Conservation (phyloP, 805 yeast species). For the Barnettozyma vustinii region DNA sequence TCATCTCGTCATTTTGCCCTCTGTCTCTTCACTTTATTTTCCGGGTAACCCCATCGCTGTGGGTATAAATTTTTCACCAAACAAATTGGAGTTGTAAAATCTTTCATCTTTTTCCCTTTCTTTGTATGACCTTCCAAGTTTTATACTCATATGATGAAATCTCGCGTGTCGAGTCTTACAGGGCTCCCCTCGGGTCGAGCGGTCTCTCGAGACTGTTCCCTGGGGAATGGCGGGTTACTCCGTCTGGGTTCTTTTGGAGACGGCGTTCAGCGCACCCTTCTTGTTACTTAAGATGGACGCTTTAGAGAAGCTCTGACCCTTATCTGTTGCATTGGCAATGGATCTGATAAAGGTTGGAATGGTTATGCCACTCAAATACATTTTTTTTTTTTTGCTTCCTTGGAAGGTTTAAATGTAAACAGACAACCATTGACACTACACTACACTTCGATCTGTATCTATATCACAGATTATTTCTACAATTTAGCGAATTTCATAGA, state of each 20-base stretch:
- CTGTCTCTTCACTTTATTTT: neutral
- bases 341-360: neutral
- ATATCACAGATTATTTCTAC: too few relatives aligned
- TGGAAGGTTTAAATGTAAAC: neutral
- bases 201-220: slow-evolving; percentile 14
- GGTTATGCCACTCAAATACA: slow-evolving; percentile 2
- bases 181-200: slow-evolving; percentile 26
- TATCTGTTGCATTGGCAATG: neutral
- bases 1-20: neutral
- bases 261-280: slow-evolving; percentile 26
- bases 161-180: slow-evolving; percentile 25
- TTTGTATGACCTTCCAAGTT: slow-evolving; percentile 28
- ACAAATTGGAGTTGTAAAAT: neutral
- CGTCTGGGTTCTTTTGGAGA: slow-evolving; percentile 27
- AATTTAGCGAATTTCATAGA: neutral
- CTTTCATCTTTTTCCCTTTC: slow-evolving; percentile 8
- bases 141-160: slow-evolving; percentile 29
- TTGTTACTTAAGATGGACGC: slow-evolving; percentile 26
- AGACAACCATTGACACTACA: too few relatives aligned
- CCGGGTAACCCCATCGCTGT: neutral
- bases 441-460: too few relatives aligned
- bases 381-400: neutral
- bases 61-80: slow-evolving; percentile 2
- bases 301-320: slow-evolving; percentile 27
- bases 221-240: slow-evolving; percentile 14